Evolutionary conservation across 2,329 filamentous ascomycete species (phyloP).

Genomic region (Diaporthe aspalathi): DNA sequence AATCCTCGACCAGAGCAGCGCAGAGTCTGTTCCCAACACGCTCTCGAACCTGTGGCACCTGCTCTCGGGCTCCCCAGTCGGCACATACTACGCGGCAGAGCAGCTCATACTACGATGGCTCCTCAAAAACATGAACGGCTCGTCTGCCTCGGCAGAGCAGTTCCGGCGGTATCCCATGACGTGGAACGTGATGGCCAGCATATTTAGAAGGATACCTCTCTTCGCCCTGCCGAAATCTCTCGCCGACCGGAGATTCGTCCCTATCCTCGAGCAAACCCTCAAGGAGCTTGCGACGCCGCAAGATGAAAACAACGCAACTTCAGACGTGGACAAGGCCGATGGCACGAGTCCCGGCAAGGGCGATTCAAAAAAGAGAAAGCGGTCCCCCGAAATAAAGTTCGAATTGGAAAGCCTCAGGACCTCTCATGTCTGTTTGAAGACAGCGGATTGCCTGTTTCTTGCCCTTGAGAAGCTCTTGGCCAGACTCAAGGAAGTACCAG

Average conservation of each 20-base stretch:
- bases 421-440: constrained; percentile 55
- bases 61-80: constrained; percentile 56
- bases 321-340: constrained; percentile 46
- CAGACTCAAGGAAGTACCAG: constrained; percentile 53
- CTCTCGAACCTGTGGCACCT: constrained; percentile 62
- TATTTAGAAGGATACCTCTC: constrained; percentile 74
- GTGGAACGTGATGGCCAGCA: constrained; percentile 71
- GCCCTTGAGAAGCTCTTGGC: constrained; percentile 60
- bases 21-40: constrained; percentile 57
- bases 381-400: constrained; percentile 51
- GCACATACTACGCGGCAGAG: constrained; percentile 64
- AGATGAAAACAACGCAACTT: constrained; percentile 36
- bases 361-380: constrained; percentile 60
- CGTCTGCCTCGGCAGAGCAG: constrained; percentile 59
- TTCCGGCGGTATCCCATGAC: constrained; percentile 66
- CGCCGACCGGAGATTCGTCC: constrained; percentile 75
- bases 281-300: constrained; percentile 62
- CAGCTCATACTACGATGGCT: constrained; percentile 72
- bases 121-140: constrained; percentile 69
- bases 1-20: constrained; percentile 64
- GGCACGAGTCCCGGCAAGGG: constrained; percentile 41
- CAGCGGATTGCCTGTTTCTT: constrained; percentile 60
- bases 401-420: constrained; percentile 55
- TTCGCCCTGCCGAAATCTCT: constrained; percentile 78
- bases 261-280: constrained; percentile 73